Base-by-base conservation (phyloP, 208 protist genomes). In the Vickermania ingenoplastis region DNA sequence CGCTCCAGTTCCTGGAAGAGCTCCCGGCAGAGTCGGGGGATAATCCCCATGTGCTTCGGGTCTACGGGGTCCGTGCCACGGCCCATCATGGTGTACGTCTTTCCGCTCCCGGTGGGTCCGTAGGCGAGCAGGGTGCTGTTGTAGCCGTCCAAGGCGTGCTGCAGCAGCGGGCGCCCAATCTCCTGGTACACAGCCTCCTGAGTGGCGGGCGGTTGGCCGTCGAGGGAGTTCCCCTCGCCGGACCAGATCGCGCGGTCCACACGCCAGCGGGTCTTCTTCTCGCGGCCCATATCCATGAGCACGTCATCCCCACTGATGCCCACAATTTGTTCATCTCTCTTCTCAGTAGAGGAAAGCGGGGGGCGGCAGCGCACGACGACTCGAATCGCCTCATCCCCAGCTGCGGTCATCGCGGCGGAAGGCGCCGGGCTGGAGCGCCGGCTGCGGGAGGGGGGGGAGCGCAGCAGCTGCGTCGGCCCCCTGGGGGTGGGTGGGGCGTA, bases 51-150 rank as follows among this genome's bases (percentile, higher is more conserved):
- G 11, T 77, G 70, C 56, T 48, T 51, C 23, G 58, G 31, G 27
- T 68, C 63, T 63, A 49, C 57, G 45, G 29, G 17, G 27, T 30
- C 25, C 64, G 25, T 14, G 31, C 31, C 31, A 65, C 63, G 13
- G 14, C 89, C 89, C 69, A 94, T 87, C 79, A 96, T 92, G 4
- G 85, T 92, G 77, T 94, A 87, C 29, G 86, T 93, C 66, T 96
- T 96, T 26, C 86, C 95, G 61, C 83, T 90, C 27, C 86, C 85
- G 11, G 94, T 97, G 53, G 84, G 80, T 11, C 91, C 89, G 60
- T 96, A 97, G 11, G 89, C 86, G 61, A 97, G 90, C 30, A 97
- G 61, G 2, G 89, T 92, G 66, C 75, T 88, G 77, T 95, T 94
- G 71, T 88, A 91, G 36, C 93, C 89, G 21, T 89, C 78, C 63